These are phyloP conservation scores for Fraxinus anomala DNA, from an alignment of 257 asterid species.

Conservation along the genomic window DNA sequence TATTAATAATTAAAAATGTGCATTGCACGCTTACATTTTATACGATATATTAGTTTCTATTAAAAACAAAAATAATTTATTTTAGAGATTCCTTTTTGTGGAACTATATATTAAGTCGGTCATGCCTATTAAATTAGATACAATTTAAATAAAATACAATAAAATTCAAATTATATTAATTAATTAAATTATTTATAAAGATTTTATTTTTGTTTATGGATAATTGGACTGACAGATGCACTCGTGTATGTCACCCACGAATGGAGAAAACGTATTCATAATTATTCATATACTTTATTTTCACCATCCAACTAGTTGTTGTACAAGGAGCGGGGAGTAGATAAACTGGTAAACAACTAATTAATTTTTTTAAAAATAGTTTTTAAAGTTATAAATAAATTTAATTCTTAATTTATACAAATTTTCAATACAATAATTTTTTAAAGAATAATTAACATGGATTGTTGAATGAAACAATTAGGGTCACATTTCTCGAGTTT, in stretches of 20 bases:
- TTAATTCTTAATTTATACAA: too few relatives aligned
- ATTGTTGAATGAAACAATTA: background rate
- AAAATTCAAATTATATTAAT: background rate
- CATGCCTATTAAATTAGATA: too few relatives aligned
- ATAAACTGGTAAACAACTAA: too few relatives aligned
- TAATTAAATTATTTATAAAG: background rate
- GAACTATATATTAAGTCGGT: too few relatives aligned
- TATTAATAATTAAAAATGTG: background rate
- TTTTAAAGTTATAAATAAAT: background rate
- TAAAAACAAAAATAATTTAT: too few relatives aligned
- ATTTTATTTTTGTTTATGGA: background rate
- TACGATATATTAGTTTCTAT: background rate
- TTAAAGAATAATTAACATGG: too few relatives aligned
- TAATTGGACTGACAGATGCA: slow-evolving; percentile 15
- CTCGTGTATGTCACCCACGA: slow-evolving; percentile 28
- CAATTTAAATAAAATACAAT: too few relatives aligned
- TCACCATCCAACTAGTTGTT: background rate
- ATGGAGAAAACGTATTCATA: slow-evolving; percentile 30
- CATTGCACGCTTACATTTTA: background rate
- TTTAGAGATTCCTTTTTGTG: too few relatives aligned
- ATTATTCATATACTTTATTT: slow-evolving; percentile 21
- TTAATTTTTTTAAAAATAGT: too few relatives aligned
- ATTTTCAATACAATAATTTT: background rate
- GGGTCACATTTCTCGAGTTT: background rate
- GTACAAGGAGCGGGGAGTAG: background rate